Base-by-base conservation (phyloP, 495 filamentous ascomycete genomes). In the Rhizodiscina lignyota region DNA sequence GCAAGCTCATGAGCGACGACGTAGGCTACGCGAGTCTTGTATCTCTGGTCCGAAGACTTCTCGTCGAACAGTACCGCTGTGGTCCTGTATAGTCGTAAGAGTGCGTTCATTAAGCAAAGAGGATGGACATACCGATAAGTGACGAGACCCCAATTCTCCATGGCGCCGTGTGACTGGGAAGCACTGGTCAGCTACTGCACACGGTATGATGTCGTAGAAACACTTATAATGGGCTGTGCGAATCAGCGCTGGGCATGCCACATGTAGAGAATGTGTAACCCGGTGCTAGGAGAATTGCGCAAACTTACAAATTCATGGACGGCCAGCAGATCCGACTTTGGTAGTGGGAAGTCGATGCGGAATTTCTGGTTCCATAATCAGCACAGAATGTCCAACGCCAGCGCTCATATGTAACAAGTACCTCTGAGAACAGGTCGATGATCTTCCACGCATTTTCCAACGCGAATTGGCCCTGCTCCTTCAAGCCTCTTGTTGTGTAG, bases 1-100 rank as follows among this genome's bases (percentile, higher is more conserved):
- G 89, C 89, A 30, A 97, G 62, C 51, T 97, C 86, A 54, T 93
- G 85, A 4, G 83, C 81, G 15, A 94, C 84, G 21, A 94, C 85
- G 43, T 97, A 94, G 15, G 86, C 87, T 35, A 97, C 79, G 23
- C 84, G 64, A 51, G 91, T 91, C 52, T 79, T 85, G 54, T 83
- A 93, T 17, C 73, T 69, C 22, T 80, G 72, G 52, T 91, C 87
- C 0, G 84, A 93, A 34, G 77, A 78, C 43, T 83, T 75, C 58
- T 91, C 83, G 50, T 97, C 84, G 49, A 86, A 94, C 4, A 97
- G 62, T 30, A 97, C 76, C 4, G 84, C 85, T 6, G 83, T 94
- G 6, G 85, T 89, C 45, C 89, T 52, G 18, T 17, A 20, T 18
- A 2, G 28, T 3, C 21, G 30, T 18, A 8, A 18, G 16, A 32